Evolutionary conservation across 2,329 filamentous ascomycete species (phyloP).

Genomic region (Cylindrodendrum hubeiense): DNA sequence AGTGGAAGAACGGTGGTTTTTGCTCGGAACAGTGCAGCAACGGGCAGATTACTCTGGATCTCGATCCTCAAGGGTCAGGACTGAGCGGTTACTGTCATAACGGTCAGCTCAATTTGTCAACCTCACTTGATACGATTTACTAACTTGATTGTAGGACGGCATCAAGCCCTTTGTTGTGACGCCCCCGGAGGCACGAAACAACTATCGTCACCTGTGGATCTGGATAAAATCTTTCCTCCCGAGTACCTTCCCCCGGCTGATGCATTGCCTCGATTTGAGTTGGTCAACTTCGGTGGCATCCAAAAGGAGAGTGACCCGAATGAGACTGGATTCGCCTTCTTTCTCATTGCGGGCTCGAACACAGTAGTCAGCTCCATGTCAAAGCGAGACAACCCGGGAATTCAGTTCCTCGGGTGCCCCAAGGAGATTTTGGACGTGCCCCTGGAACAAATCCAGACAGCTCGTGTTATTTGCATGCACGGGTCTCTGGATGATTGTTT

Average conservation of each 20-base stretch:
- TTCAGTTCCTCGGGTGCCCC: neutral
- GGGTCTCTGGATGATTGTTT: slow-evolving; percentile 1
- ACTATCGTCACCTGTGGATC: neutral
- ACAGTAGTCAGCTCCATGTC: neutral
- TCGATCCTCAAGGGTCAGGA: too few species aligned
- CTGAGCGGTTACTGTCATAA: too few species aligned
- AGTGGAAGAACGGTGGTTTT: too few species aligned
- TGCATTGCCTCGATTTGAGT: neutral
- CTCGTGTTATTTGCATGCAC: slow-evolving; percentile 9
- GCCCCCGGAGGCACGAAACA: neutral
- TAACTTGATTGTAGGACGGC: too few species aligned
- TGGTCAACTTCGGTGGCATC: neutral
- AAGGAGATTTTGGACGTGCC: neutral
- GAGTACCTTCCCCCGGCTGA: neutral
- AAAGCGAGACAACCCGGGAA: neutral
- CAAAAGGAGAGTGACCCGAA: neutral
- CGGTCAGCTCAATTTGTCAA: too few species aligned
- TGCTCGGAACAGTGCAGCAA: too few species aligned
- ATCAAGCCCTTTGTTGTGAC: too few species aligned
- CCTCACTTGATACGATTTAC: too few species aligned
- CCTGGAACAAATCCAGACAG: slow-evolving; percentile 6
- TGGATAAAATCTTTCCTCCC: neutral
- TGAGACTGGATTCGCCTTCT: neutral
- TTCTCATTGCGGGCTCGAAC: neutral
- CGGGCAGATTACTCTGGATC: too few species aligned